Evolutionary conservation across 345 rosid species (phyloP), one percentile per base, ranked within the genome.

Genomic region (Moringa oleifera): DNA sequence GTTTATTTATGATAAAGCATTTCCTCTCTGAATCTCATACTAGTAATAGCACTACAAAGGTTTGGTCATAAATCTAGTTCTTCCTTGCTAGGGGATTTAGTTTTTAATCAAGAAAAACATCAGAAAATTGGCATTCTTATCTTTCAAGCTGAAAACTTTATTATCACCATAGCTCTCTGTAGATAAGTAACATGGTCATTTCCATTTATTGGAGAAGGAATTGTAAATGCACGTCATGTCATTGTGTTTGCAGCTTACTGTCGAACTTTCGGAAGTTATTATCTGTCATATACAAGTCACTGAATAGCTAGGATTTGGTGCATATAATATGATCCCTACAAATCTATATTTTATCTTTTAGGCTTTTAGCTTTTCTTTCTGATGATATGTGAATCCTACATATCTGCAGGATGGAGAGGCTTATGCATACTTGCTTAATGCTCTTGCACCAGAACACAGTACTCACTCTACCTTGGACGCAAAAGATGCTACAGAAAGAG

Each of bases 341-440:
- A 41, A 53, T 20, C 12, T 52, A 5, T 37, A 23, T 55, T n/a
- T 53, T 19, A 21, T 20, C 6, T 24, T 53, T 53, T 20, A 4
- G 25, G 21, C 16, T 58, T 51, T 33, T 18, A 28, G 68, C 57
- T 41, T 53, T 65, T 25, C 28, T 63, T 33, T 50, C 37, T 74
- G 57, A 58, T 55, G 37, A 62, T 71, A 46, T 66, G 63, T n/a
- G 62, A 37, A 67, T 46, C 57, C 52, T 62, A 25, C 72, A 59
- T 45, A 60, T 63, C 75, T 75, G 70, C 78, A 94, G 99, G 97
- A 90, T 31, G 99, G 97, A 25, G 96, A 88, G 81, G 97, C 99
- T 37, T 94, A 94, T 82, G 87, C 95, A 51, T 82, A 91, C 69
- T 83, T 94, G 68, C 95, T 95, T 69, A 90, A 74, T 81, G 83